These are phyloP conservation scores for Calamus simplicifolius DNA, from an alignment of 176 grass and related monocot genomes.

Conservation along the genomic window DNA sequence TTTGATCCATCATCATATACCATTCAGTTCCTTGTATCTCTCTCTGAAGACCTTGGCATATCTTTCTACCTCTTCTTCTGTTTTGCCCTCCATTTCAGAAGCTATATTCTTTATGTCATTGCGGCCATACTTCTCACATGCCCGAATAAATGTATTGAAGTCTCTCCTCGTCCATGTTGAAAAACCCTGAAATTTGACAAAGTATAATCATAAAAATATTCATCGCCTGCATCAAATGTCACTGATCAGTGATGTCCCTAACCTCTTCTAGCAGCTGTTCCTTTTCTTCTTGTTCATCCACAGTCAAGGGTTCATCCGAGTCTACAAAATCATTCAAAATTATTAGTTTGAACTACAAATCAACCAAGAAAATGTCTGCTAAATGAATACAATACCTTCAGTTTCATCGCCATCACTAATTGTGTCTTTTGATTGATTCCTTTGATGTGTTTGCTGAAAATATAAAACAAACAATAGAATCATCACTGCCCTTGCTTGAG, in stretches of 20 bases:
- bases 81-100: slow-evolving; percentile 90
- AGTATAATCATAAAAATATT: no score
- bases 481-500: no score
- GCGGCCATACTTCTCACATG: slow-evolving; percentile 94
- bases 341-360: no score
- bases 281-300: slow-evolving; percentile 92
- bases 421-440: slow-evolving; percentile 80
- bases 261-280: slow-evolving; percentile 75
- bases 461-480: slow-evolving; percentile 18
- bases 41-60: slow-evolving; percentile 82
- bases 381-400: slow-evolving; percentile 48
- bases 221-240: background rate
- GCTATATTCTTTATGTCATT: slow-evolving; percentile 91
- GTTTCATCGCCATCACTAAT: slow-evolving; percentile 74
- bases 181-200: slow-evolving; percentile 59
- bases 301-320: slow-evolving; percentile 63
- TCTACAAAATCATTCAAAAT: slow-evolving; percentile 26
- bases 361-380: background rate
- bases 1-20: slow-evolving; percentile 19
- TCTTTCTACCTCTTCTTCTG: slow-evolving; percentile 91
- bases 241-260: background rate
- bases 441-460: slow-evolving; percentile 72
- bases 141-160: slow-evolving; percentile 88
- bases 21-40: slow-evolving; percentile 90
- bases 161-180: slow-evolving; percentile 88